Evolutionary conservation across 2,329 filamentous ascomycete genomes (phyloP), one percentile per base, ranked within the genome.

Genomic region (Aspergillus sp.): DNA sequence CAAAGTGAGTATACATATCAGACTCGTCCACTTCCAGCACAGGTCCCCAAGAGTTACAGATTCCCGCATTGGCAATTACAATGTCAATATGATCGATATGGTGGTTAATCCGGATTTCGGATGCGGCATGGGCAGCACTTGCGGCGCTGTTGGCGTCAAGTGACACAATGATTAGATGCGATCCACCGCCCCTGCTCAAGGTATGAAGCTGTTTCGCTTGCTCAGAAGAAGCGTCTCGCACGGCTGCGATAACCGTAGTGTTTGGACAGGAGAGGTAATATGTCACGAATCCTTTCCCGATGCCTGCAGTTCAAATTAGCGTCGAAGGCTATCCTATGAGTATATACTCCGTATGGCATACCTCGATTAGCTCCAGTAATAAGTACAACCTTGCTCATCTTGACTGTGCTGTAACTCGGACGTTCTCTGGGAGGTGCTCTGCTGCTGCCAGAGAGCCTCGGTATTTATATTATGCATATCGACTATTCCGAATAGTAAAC

Each of bases 41-140:
- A 0, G 64, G 61, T 0, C 72, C 73, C 39, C 64, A 77, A 15
- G 62, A 50, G 4, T 70, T 67, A 4, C 66, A 65, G 14, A 80
- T 75, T 21, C 76, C 81, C 0, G 82, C 81, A 63, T 84, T 84
- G 45, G 81, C 77, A 53, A 63, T 56, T 1, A 61, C 57, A 11
- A 58, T 37, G 8, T 63, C 59, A 21, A 64, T 51, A 7, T 63
- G 52, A 1, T 14, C 3, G 27, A 64, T 53, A 3, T 23, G 11
- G 33, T 64, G 55, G 12, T 54, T 15, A 1, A 9, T 57, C 33
- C 52, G 55, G 15, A 64, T 9, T 11, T 37, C 17, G 1, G 19
- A 27, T 0, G 33, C 25, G 7, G 57, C 56, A 0, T 54, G 33
- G 1, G 31, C 31, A 3, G 44, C 50, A 39, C 51, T 53, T 0